These are phyloP conservation scores for Leccinum imitatum DNA, from an alignment of 768 basidiomycete species.

Conservation along the genomic window DNA sequence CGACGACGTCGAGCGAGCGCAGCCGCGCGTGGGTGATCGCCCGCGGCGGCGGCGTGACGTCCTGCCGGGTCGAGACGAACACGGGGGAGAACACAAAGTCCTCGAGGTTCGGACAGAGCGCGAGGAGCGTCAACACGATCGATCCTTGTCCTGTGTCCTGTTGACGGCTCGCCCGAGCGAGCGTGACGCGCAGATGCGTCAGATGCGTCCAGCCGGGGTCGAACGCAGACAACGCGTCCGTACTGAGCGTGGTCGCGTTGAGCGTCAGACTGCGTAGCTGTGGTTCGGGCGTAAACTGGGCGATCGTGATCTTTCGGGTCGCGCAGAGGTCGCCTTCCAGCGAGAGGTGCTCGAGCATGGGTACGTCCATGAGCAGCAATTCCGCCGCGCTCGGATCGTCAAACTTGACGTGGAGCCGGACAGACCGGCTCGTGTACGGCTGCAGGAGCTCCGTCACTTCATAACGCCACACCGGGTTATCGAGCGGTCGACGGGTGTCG, in stretches of 20 bases:
- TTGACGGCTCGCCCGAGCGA: neutral
- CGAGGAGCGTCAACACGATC: constrained; percentile 14
- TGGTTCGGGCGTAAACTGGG: constrained; percentile 2
- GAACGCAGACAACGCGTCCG: constrained; percentile 8
- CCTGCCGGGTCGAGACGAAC: neutral
- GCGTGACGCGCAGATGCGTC: constrained; percentile 9
- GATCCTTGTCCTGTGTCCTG: neutral
- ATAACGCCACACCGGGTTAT: constrained; percentile 21
- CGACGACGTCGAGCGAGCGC: constrained; percentile 11
- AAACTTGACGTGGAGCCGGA: constrained; percentile 12
- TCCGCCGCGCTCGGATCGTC: constrained; percentile 11
- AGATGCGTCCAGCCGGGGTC: constrained; percentile 19
- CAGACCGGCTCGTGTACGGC: constrained; percentile 16
- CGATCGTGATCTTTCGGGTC: constrained; percentile 8
- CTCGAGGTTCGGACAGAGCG: constrained; percentile 22
- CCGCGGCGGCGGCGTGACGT: neutral
- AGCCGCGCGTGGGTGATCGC: constrained; percentile 17
- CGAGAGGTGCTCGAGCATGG: constrained; percentile 19
- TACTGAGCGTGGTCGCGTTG: neutral
- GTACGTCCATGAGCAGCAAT: constrained; percentile 18
- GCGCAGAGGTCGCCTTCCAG: constrained; percentile 10
- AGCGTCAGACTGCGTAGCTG: constrained; percentile 18
- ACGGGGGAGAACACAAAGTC: constrained; percentile 10
- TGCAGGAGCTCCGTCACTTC: constrained; percentile 24
- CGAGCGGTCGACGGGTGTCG: constrained; percentile 9